Conservation (phyloP, 1,284 basidiomycete species). For the Termitomyces sp. region DNA sequence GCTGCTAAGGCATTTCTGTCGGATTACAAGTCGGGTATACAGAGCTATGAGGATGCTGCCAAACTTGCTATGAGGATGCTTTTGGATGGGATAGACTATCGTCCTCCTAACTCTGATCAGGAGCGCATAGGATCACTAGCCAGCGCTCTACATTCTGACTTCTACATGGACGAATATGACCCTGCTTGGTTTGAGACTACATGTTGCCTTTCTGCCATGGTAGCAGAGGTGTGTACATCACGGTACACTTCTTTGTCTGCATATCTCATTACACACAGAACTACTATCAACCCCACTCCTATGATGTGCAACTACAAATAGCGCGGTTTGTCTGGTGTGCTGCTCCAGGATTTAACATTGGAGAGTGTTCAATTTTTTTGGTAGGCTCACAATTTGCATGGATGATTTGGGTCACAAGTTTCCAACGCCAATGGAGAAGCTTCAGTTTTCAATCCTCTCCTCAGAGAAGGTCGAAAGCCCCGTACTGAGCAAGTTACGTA, state of each 20-base stretch:
- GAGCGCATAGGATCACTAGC: not conserved
- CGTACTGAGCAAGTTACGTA: not conserved
- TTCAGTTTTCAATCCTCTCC: not conserved
- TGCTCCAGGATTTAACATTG: not conserved
- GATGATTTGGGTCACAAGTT: not conserved
- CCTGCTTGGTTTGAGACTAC: not conserved
- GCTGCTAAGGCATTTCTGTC: too few relatives aligned
- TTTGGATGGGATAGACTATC: not conserved
- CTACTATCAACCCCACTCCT: not conserved
- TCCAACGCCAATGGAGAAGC: not conserved
- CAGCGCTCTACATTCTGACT: not conserved
- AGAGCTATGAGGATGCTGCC: not conserved
- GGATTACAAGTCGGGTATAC: too few relatives aligned
- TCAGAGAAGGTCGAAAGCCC: not conserved
- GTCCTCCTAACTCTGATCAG: not conserved
- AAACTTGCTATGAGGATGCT: not conserved
- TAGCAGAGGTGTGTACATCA: not conserved
- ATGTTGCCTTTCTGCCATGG: not conserved
- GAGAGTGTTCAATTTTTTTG: too few relatives aligned
- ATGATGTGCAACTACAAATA: not conserved
- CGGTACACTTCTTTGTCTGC: not conserved
- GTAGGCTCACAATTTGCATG: not conserved
- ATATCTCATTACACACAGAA: not conserved
- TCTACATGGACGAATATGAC: not conserved
- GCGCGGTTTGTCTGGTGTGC: not conserved